Evolutionary conservation across 176 grass and related monocot genomes (phyloP).

Genomic region (Eragrostis curvula): DNA sequence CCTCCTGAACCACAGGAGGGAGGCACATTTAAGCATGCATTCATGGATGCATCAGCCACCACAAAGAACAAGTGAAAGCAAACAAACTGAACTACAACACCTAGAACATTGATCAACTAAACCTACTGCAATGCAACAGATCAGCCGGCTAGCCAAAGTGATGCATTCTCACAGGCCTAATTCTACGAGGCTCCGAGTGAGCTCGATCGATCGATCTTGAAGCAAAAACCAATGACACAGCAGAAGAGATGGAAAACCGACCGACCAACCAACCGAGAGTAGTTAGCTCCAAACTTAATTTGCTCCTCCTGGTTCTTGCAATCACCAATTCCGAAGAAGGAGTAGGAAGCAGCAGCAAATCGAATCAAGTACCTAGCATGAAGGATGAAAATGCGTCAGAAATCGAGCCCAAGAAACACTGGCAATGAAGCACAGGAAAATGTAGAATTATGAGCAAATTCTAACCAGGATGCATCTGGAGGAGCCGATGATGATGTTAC

Average conservation of each 20-base stretch:
- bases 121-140: constrained; percentile 57
- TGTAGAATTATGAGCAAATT: constrained; percentile 27
- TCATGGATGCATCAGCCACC: constrained; percentile 42
- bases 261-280: constrained; percentile 38
- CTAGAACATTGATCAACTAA: constrained; percentile 44
- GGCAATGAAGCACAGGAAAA: constrained; percentile 12
- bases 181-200: constrained; percentile 44
- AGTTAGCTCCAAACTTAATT: constrained; percentile 27
- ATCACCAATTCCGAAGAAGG: neutral
- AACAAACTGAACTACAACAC: constrained; percentile 48
- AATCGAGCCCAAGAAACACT: neutral
- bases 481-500: constrained; percentile 35
- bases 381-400: constrained; percentile 1
- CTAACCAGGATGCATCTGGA: constrained; percentile 39
- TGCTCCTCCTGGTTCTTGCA: constrained; percentile 34
- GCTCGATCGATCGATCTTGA: constrained; percentile 4
- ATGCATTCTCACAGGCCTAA: constrained; percentile 51
- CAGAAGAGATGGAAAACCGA: constrained; percentile 50
- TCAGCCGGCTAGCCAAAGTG: constrained; percentile 32
- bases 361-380: neutral
- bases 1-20: constrained; percentile 41
- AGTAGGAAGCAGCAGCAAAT: neutral
- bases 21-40: constrained; percentile 35
- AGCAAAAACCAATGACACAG: constrained; percentile 73
- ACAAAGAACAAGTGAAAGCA: constrained; percentile 46